These are phyloP conservation scores for Candida pseudofarinosa DNA, from an alignment of 805 yeast genomes.

Conservation along the genomic window DNA sequence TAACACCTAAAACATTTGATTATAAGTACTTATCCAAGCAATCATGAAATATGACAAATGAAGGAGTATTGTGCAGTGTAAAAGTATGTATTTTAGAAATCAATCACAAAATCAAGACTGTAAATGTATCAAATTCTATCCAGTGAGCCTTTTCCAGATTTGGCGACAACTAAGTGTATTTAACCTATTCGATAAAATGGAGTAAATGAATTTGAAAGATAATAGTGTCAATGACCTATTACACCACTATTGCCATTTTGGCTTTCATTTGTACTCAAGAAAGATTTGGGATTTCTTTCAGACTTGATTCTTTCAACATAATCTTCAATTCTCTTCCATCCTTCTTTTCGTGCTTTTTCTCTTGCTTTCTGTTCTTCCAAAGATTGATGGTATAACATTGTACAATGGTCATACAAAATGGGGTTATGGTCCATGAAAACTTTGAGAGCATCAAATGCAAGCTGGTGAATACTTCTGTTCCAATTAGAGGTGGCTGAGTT, in stretches of 20 bases:
- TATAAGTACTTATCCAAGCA: neutral
- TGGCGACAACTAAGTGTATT: no score
- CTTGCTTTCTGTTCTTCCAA: constrained; percentile 68
- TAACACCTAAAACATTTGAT: neutral
- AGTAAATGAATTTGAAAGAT: no score
- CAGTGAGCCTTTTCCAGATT: no score
- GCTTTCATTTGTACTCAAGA: neutral
- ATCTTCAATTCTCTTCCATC: constrained; percentile 67
- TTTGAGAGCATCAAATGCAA: constrained; percentile 87
- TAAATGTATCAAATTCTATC: no score
- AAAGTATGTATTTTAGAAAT: no score
- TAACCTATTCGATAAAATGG: no score
- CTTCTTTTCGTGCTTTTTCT: constrained; percentile 57
- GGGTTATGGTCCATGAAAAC: constrained; percentile 92
- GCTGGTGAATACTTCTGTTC: constrained; percentile 89
- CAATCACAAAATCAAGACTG: no score
- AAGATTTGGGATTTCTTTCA: constrained; percentile 5
- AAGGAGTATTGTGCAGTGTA: neutral
- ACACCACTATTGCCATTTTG: neutral
- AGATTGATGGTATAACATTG: constrained; percentile 78
- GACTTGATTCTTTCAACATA: constrained; percentile 40
- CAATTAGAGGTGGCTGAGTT: constrained; percentile 62
- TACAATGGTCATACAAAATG: constrained; percentile 85
- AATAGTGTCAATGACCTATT: neutral
- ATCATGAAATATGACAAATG: neutral